Base-by-base conservation (phyloP, 768 basidiomycete genomes). In the Rickenella mellea region DNA sequence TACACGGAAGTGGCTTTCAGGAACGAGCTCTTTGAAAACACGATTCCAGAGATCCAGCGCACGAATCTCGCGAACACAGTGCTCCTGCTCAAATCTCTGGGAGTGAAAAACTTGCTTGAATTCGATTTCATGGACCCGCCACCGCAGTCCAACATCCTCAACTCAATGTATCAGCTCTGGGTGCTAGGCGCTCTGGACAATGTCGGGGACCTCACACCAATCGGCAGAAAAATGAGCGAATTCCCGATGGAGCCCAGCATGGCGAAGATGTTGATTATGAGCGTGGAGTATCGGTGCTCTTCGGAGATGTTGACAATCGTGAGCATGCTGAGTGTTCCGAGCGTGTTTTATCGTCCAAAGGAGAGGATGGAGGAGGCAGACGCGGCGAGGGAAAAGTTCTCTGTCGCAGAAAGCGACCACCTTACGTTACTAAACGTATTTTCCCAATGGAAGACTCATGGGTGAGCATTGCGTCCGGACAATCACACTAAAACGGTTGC, bases 41-140 rank as follows among this genome's bases (percentile, higher is more conserved):
- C 89, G 22, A 98, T 99, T 49, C 96, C 96, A 2, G 96, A 99
- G 64, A 99, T 99, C 42, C 96, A 99, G 60, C 72, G 96, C 35
- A 99, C 96, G 8, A 98, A 99, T 62, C 63, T 99, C 43, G 93
- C 96, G 15, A 98, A 99, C 55, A 99, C 94, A 0, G 96, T 98
- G 0, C 63, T 98, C 17, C 63, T 98, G 27, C 71, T 99, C 45
- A 99, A 98, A 59, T 93, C 93, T 3, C 70, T 99, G 5, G 94
- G 96, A 8, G 96, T 99, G 30, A 96, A 96, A 68, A 91, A 98
- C 57, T 64, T 97, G 30, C 73, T 99, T 17, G 94, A 99, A 62
- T 99, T 98, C 55, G 94, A 98, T 63, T 99, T 99, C 58, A 98
- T 99, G 96, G 96, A 99, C 59, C 96, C 96, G n/a, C 96, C 96